Base-by-base conservation (phyloP, 805 yeast genomes). In the Sugiyamaella marilandica region DNA sequence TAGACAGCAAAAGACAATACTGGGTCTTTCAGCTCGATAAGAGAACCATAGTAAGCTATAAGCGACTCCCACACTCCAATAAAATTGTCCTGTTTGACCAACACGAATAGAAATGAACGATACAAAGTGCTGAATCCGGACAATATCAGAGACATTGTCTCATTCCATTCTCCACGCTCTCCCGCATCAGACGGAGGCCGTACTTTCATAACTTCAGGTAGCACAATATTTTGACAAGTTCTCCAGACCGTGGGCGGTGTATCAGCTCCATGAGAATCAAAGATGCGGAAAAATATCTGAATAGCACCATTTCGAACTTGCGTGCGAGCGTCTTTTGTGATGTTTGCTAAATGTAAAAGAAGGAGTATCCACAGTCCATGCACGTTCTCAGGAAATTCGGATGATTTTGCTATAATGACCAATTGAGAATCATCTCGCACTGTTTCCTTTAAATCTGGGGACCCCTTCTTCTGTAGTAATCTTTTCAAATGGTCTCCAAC, bases 281-380 rank as follows among this genome's bases (percentile, higher is more conserved):
- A 74, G 29, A 92, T 83, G 58, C 91, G 80, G 69, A 89, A 88
- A 58, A 91, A 83, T 0, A 97, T 92, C 64, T 90, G 95, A 13
- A 89, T 78, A 0, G 97, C 83, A 1, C 97, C 97, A 61, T 89
- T 90, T 55, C 95, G 77, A 0, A 92, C 96, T 60, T 90, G 95
- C 1, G 83, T 77, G 51, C 96, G 76, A 2, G 74, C 62, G 58
- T 86, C 95, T 26, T 71, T 65, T 0, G 91, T 78, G 21, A 89
- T 77, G 19, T 76, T 74, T 0, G 89, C 82, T 35, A 92, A 68
- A 32, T 80, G 76, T 8, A 78, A 72, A 50, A 88, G 68, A 41
- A 90, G 68, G 61, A 85, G 79, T 16, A 84, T 64, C 94, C 94
- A 80, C 18, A 85, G 61, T 0, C 75, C 74, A 47, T 73, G 69